phyloP scores from a whole-genome alignment of 495 filamentous ascomycete genomes.

The Neurospora pannonica region DNA sequence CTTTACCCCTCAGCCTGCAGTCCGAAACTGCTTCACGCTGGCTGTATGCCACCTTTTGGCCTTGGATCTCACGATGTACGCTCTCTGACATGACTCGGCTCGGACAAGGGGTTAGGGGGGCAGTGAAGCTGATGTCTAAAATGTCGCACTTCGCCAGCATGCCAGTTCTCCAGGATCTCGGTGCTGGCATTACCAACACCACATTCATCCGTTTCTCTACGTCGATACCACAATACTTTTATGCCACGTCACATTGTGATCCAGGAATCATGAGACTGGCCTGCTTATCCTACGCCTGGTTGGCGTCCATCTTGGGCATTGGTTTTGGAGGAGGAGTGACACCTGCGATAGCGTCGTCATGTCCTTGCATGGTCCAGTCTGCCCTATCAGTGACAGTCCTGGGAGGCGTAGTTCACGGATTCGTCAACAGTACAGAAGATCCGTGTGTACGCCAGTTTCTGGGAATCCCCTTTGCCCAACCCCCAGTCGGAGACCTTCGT shows the following conservation, averaged over 20 bases:
- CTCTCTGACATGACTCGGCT: not conserved
- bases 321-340: not conserved
- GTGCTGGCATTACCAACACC: not conserved
- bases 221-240: not conserved
- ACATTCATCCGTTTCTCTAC: not conserved
- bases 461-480: slow-evolving; percentile 46
- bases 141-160: not conserved
- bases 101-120: not conserved
- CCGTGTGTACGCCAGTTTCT: slow-evolving; percentile 33
- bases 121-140: not conserved
- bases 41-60: not conserved
- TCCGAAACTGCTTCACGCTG: not conserved
- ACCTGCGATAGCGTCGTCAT: not conserved
- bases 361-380: not conserved
- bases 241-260: not conserved
- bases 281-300: not conserved
- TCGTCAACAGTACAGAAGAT: not conserved
- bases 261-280: not conserved
- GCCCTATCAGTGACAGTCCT: slow-evolving; percentile 3
- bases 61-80: not conserved
- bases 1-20: not conserved
- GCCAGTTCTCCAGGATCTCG: not conserved
- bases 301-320: not conserved
- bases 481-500: slow-evolving; percentile 37
- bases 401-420: slow-evolving; percentile 9